A percentile compares a stretch with the other conserved stretches of the same genome.
Evolutionary conservation across 2,329 filamentous ascomycete species (phyloP).

Genomic region (Tolypocladium paradoxum): DNA sequence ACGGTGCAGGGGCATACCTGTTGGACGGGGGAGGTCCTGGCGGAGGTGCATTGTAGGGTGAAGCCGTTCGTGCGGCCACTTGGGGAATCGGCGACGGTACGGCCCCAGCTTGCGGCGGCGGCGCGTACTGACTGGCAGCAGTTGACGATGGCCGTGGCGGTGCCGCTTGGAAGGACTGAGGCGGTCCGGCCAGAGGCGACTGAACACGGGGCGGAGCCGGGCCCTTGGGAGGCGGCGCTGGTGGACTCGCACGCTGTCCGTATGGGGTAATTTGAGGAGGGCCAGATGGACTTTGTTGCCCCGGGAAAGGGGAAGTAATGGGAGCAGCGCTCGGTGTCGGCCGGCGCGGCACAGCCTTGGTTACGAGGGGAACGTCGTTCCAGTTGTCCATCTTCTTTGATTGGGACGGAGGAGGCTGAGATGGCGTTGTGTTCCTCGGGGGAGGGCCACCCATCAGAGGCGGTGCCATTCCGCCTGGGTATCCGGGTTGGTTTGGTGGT

Average conservation of each 20-base stretch:
- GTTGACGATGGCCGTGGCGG: constrained; percentile 53
- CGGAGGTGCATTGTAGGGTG: constrained; percentile 78
- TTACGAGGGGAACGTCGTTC: constrained; percentile 90
- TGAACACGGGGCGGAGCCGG: constrained; percentile 57
- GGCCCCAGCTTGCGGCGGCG: constrained; percentile 45
- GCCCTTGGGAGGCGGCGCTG: constrained; percentile 77
- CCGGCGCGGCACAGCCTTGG: constrained; percentile 61
- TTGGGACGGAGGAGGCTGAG: constrained; percentile 58
- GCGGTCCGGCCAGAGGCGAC: constrained; percentile 53
- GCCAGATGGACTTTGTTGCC: constrained; percentile 45
- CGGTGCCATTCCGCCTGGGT: constrained; percentile 23
- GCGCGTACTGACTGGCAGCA: constrained; percentile 42
- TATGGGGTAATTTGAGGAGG: constrained; percentile 51
- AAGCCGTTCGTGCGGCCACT: constrained; percentile 61
- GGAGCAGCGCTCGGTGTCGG: constrained; percentile 61
- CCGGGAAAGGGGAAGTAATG: constrained; percentile 66
- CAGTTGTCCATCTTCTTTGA: constrained; percentile 67
- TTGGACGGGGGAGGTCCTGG: constrained; percentile 57
- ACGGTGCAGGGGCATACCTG: constrained; percentile 62
- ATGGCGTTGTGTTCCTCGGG: constrained; percentile 52
- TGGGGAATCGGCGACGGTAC: constrained; percentile 46
- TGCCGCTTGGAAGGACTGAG: constrained; percentile 38
- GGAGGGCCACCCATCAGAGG: constrained; percentile 28
- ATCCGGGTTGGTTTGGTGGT: constrained; percentile 31
- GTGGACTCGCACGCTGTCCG: constrained; percentile 55